Evolutionary conservation across 2,329 filamentous ascomycete species (phyloP), one percentile per base, ranked within the genome.

Genomic region (Simplicillium sp.): DNA sequence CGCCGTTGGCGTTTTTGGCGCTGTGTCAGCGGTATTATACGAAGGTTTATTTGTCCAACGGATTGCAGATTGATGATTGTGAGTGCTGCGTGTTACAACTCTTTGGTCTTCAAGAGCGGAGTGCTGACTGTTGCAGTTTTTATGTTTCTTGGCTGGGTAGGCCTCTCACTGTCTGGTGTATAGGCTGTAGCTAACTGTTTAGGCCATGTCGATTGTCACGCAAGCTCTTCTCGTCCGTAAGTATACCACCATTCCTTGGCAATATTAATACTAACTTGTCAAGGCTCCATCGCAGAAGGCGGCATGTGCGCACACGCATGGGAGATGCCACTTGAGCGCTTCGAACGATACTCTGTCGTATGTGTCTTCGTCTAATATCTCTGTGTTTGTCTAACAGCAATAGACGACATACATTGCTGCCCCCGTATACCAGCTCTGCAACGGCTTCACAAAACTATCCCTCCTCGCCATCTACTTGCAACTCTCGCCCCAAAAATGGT

Each of bases 401-500:
- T 31, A 48, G 47, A 40, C 40, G 18, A 38, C 34, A 9, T 58
- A 56, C 40, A 45, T 56, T 12, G 47, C 50, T 7, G 48, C 50
- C 2, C 50, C 49, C 3, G 46, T 63, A 13, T 65, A 61, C 45
- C 54, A 57, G 36, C 41, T 56, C 12, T 57, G 57, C 39, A 57
- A 58, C 20, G 57, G 55, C 39, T 56, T 61, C 38, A 57, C 55
- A 14, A 65, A 64, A 39, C 39, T 62, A 3, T 62, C 61, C 0
- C 54, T 66, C 2, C 50, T 64, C 11, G 48, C 57, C 6, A 61
- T 64, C 29, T 65, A 65, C 38, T 48, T 58, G 13, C 53, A 55
- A 7, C 48, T 66, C 2, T 64, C 60, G 7, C 59, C 61, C 0
- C 54, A 56, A 15, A 49, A 31, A 11, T 51, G 53, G 46, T 62